Percentiles rank a stretch among this genome's conserved stretches.
Evolutionary conservation across 768 basidiomycete genomes (phyloP).

Genomic region (Boletus edulis): DNA sequence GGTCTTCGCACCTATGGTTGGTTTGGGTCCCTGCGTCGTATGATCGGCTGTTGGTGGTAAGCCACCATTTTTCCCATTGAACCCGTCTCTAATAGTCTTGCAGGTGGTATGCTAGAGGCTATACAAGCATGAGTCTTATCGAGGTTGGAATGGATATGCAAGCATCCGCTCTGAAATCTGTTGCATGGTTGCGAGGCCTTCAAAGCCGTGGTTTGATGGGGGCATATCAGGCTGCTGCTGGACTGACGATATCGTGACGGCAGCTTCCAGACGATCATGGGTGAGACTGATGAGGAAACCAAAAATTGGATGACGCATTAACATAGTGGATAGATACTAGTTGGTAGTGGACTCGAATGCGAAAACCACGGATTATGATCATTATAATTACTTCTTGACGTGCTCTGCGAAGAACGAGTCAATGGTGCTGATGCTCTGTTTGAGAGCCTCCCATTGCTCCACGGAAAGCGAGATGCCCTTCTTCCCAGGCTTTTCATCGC

Average conservation of each 20-base stretch:
- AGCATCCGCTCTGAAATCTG: slow-evolving; percentile 51
- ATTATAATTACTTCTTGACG: slow-evolving; percentile 16
- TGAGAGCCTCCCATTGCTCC: slow-evolving; percentile 70
- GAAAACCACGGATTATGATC: not conserved
- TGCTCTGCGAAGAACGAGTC: slow-evolving; percentile 47
- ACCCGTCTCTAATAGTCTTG: slow-evolving; percentile 1
- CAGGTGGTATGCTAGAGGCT: slow-evolving; percentile 61
- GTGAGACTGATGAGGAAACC: not conserved
- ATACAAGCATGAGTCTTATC: slow-evolving; percentile 47
- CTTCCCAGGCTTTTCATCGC: slow-evolving; percentile 74
- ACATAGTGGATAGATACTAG: slow-evolving; percentile 1
- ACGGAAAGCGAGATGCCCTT: slow-evolving; percentile 68
- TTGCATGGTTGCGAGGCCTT: slow-evolving; percentile 68
- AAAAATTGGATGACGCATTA: not conserved
- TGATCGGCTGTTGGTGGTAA: slow-evolving; percentile 75
- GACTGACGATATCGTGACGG: slow-evolving; percentile 40
- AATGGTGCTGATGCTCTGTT: slow-evolving; percentile 40
- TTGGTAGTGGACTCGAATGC: not conserved
- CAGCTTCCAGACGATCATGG: not conserved
- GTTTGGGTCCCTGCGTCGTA: slow-evolving; percentile 46
- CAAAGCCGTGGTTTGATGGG: slow-evolving; percentile 57
- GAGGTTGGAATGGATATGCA: slow-evolving; percentile 66
- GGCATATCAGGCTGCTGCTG: slow-evolving; percentile 70
- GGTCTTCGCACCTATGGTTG: slow-evolving; percentile 48
- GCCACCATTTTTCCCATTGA: slow-evolving; percentile 23